phyloP scores from a whole-genome alignment of 1,139 yeast genomes.

The Blastobotrys persicus region DNA sequence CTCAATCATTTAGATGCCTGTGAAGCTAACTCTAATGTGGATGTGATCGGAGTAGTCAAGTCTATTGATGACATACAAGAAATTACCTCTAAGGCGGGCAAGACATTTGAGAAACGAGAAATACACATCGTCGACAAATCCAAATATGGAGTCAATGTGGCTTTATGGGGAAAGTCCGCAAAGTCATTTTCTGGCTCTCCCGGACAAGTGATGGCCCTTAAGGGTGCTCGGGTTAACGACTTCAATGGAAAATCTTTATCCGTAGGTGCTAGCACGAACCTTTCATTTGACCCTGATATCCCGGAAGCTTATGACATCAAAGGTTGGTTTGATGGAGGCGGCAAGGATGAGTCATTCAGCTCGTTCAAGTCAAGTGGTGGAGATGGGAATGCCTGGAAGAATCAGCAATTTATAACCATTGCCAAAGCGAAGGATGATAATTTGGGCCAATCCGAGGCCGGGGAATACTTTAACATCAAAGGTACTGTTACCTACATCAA shows the following conservation, averaged over 20 bases:
- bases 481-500: conserved; percentile 66
- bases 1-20: conserved; percentile 62
- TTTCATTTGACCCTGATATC: conserved; percentile 79
- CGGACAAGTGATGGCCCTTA: conserved; percentile 87
- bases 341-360: conserved; percentile 60
- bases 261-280: conserved; percentile 72
- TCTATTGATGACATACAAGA: conserved; percentile 71
- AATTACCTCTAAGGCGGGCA: conserved; percentile 90
- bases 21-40: conserved; percentile 77
- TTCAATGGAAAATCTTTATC: conserved; percentile 86
- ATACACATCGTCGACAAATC: conserved; percentile 82
- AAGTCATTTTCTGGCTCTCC: conserved; percentile 64
- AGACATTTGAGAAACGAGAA: conserved; percentile 89
- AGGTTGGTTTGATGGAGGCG: conserved; percentile 93
- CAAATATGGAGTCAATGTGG: conserved; percentile 69
- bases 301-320: conserved; percentile 83
- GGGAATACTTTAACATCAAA: conserved; percentile 73
- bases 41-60: conserved; percentile 83
- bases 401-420: conserved; percentile 51
- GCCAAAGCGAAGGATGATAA: conserved; percentile 65
- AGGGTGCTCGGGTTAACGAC: conserved; percentile 87
- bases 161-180: conserved; percentile 91
- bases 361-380: conserved; percentile 47
- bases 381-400: conserved; percentile 33
- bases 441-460: conserved; percentile 62